Percentiles rank a stretch among this genome's conserved stretches.
Evolutionary conservation across 768 basidiomycete species (phyloP).

Genomic region (Cubamyces lactineus): DNA sequence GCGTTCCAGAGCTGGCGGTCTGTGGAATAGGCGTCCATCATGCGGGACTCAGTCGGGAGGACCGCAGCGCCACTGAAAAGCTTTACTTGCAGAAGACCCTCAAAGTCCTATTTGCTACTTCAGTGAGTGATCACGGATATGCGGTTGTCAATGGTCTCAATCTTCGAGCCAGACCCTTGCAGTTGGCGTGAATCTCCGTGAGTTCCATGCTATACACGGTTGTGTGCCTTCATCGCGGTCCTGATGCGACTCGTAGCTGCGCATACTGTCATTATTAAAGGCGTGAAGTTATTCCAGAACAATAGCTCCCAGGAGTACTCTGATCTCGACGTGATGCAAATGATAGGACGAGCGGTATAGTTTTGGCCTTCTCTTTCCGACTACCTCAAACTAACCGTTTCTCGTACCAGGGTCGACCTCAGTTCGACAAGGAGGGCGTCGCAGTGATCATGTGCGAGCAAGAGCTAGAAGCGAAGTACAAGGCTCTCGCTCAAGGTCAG

Average conservation of each 20-base stretch:
- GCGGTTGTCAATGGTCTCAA: background rate
- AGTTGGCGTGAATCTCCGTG: conserved; percentile 94
- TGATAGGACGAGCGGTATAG: conserved; percentile 91
- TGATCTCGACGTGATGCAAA: conserved; percentile 92
- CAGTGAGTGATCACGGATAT: conserved; percentile 51
- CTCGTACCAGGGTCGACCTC: conserved; percentile 72
- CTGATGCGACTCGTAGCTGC: conserved; percentile 59
- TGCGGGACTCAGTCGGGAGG: conserved; percentile 77
- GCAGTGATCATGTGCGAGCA: conserved; percentile 84
- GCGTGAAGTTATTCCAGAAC: conserved; percentile 80
- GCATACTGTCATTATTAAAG: conserved; percentile 91
- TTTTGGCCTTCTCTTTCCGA: background rate
- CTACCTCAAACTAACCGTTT: background rate
- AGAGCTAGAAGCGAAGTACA: conserved; percentile 73
- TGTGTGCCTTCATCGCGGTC: background rate
- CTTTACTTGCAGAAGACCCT: conserved; percentile 68
- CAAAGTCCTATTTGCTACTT: conserved; percentile 78
- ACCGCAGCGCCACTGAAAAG: conserved; percentile 74
- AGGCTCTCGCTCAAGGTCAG: conserved; percentile 64
- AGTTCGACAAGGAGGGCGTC: conserved; percentile 87
- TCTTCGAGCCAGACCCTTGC: conserved; percentile 74
- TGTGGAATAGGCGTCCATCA: conserved; percentile 90
- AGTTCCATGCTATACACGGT: conserved; percentile 31
- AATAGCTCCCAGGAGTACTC: conserved; percentile 77
- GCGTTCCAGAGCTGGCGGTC: conserved; percentile 56